A percentile compares a stretch with the other conserved stretches of the same genome.
Evolutionary conservation across 2,329 filamentous ascomycete species (phyloP).

Genomic region (Cercospora janseana): DNA sequence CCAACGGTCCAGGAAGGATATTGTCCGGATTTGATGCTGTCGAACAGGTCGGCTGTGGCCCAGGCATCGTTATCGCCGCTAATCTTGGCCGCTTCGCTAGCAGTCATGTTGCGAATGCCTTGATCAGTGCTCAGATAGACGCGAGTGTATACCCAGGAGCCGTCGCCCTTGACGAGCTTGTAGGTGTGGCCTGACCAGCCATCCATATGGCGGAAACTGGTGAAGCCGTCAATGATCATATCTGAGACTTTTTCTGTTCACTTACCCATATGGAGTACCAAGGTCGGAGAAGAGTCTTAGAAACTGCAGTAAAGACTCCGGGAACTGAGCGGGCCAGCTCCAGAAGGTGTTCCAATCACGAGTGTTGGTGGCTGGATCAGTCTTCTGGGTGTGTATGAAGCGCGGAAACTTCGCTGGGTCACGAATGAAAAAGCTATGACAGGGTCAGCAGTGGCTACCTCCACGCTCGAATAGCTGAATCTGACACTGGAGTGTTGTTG

Average conservation of each 20-base stretch:
- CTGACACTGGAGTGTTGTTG: constrained; percentile 25
- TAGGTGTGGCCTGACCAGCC: constrained; percentile 25
- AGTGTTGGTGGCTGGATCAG: constrained; percentile 39
- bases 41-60: constrained; percentile 48
- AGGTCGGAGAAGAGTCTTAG: constrained; percentile 54
- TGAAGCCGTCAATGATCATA: neutral
- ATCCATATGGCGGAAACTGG: constrained; percentile 25
- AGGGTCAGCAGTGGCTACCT: constrained; percentile 6
- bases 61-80: constrained; percentile 53
- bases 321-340: constrained; percentile 47
- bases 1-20: constrained; percentile 47
- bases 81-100: constrained; percentile 46
- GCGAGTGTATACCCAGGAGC: constrained; percentile 47
- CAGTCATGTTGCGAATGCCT: constrained; percentile 51
- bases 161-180: constrained; percentile 46
- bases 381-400: constrained; percentile 43
- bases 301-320: constrained; percentile 51
- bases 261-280: constrained; percentile 50
- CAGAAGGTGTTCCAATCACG: constrained; percentile 43
- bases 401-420: constrained; percentile 47
- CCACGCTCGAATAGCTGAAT: neutral
- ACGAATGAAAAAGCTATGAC: constrained; percentile 43
- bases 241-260: constrained; percentile 19
- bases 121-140: constrained; percentile 39
- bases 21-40: constrained; percentile 45